A percentile compares a stretch with the other conserved stretches of the same genome.
Evolutionary conservation across 345 rosid genomes (phyloP).

Genomic region (Eucalyptus erythrocorys): DNA sequence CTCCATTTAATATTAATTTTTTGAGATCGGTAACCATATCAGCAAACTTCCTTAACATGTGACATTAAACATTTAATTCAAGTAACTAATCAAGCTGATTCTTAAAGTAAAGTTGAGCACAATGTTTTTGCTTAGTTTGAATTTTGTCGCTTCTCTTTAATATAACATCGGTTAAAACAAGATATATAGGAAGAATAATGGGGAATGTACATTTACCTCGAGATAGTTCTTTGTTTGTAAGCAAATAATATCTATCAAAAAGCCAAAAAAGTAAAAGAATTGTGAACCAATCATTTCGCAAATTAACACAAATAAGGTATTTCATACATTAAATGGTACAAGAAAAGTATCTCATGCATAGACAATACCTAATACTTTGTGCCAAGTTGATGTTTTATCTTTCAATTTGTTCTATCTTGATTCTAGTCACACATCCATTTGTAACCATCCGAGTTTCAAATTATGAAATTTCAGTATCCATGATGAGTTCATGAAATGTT

Average conservation of each 20-base stretch:
- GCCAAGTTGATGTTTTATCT: neutral
- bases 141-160: neutral
- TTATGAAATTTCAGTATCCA: neutral
- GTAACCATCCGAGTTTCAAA: neutral
- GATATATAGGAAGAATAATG: neutral
- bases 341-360: neutral
- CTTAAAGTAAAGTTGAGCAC: neutral
- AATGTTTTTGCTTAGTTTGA: neutral
- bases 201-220: neutral
- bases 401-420: neutral
- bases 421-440: neutral
- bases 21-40: no score
- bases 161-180: neutral
- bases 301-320: neutral
- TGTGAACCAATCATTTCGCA: neutral
- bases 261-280: neutral
- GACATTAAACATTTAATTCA: no score
- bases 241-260: neutral
- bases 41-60: accelerated
- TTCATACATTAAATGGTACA: neutral
- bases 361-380: neutral
- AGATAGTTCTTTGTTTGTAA: neutral
- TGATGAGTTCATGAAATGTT: neutral
- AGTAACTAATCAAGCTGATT: no score
- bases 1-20: no score